Evolutionary conservation across 225 moss, liverwort and hornwort genomes (phyloP).

Genomic region (Rhytidiadelphus loreus): DNA sequence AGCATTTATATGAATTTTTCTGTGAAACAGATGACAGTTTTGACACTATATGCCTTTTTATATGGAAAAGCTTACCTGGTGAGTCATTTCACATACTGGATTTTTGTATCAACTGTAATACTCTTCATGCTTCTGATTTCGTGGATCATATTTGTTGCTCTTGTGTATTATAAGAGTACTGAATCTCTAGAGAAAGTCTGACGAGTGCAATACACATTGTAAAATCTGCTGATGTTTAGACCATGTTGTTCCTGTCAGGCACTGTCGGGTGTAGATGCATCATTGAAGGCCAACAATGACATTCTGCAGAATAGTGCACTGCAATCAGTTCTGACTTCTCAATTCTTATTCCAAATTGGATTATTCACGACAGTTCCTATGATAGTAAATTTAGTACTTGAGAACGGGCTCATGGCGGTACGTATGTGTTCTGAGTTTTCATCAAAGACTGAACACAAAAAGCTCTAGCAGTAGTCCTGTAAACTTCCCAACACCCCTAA

Average conservation of each 20-base stretch:
- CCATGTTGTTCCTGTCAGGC: conserved; percentile 37
- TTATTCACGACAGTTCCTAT: conserved; percentile 90
- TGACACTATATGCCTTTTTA: conserved; percentile 81
- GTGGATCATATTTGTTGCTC: neutral
- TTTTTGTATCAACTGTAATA: neutral
- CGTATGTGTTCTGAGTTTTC: neutral
- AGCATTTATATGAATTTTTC: neutral
- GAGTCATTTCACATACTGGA: conserved; percentile 8
- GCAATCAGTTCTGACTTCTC: conserved; percentile 71
- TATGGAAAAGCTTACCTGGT: conserved; percentile 98
- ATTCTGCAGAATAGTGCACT: conserved; percentile 62
- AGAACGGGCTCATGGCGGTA: conserved; percentile 74
- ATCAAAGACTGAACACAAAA: neutral
- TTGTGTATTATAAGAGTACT: neutral
- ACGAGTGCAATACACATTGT: neutral
- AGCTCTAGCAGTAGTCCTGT: neutral
- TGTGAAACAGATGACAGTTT: conserved; percentile 80
- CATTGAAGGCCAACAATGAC: conserved; percentile 50
- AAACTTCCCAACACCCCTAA: neutral
- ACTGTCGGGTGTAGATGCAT: conserved; percentile 77
- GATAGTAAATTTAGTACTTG: conserved; percentile 80
- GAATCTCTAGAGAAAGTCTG: neutral
- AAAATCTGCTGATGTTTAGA: neutral
- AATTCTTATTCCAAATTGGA: conserved; percentile 94
- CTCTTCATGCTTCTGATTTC: neutral